Base-by-base conservation (phyloP, 1,139 yeast genomes). In the Suhomyces bokatorum region DNA sequence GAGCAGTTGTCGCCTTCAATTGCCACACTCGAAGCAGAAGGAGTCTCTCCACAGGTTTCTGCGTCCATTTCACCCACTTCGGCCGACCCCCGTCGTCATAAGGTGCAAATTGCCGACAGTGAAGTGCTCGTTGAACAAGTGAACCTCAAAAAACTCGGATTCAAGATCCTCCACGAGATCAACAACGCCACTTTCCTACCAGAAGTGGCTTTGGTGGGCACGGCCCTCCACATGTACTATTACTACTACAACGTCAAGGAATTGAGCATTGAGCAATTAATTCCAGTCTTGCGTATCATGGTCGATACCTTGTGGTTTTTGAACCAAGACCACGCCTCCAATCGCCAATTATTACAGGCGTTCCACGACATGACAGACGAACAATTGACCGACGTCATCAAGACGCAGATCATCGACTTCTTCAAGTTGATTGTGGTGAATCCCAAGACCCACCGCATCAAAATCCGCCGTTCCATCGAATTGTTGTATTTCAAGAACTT, bases 401-500 rank as follows among this genome's bases (percentile, higher is more conserved):
- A 64, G 42, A 44, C 50, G 29, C 70, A 67, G 48, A 57, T 73
- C 30, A 53, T 64, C 22, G 58, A 60, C 41, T 70, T 73, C 50
- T 69, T 73, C 59, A 58, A 69, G 47, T 64, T 56, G 44, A 64
- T 73, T 35, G 59, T 57, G 37, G 66, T 73, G 32, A 66, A 68
- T 46, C 59, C 62, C 9, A 50, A 55, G 16, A 58, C 60, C 11
- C 59, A 67, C 37, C 49, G 50, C 4, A 58, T 74, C 37, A 56
- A 51, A 17, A 60, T 74, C 30, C 62, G 60, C 32, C 69, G 67
- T 42, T 56, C 76, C 9, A 67, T 73, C 51, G 79, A 74, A 54
- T 61, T 74, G 36, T 63, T 74, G 42, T 74, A 70, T 56, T 74
- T 73, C 55, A 74, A 74, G 57, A 74, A 74, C 49, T 63, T 71